These are phyloP conservation scores for Pleurotus tuber-regium DNA, from an alignment of 768 basidiomycete species.

Conservation along the genomic window DNA sequence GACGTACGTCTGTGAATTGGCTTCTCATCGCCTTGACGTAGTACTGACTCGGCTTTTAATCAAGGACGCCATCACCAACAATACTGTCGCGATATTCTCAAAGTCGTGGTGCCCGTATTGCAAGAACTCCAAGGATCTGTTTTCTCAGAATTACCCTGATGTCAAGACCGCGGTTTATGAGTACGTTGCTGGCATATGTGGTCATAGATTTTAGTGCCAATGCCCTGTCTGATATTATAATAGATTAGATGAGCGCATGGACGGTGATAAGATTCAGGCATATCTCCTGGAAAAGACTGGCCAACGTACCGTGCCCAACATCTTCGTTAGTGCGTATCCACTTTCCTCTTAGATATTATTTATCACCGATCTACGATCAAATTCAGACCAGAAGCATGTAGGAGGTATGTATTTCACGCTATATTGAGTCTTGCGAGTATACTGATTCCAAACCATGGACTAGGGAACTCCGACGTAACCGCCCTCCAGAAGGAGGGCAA, in stretches of 20 bases:
- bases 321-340: constrained; percentile 50
- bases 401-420: constrained; percentile 1
- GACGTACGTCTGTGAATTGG: constrained; percentile 30
- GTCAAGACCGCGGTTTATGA: constrained; percentile 29
- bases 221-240: neutral
- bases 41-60: neutral
- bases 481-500: neutral
- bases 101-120: constrained; percentile 41
- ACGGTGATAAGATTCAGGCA: constrained; percentile 47
- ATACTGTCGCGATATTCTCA: constrained; percentile 44
- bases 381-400: constrained; percentile 9
- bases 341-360: neutral
- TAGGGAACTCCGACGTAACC: neutral
- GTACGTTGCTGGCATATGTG: constrained; percentile 26
- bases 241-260: constrained; percentile 43
- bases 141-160: constrained; percentile 22
- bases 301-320: constrained; percentile 55
- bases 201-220: neutral
- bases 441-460: neutral
- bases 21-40: neutral
- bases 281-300: constrained; percentile 49
- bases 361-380: neutral
- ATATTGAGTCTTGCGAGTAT: neutral
- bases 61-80: constrained; percentile 30
- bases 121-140: constrained; percentile 31